Conservation (phyloP, 1,139 yeast genomes). For the Lodderomyces jiufengensis region DNA sequence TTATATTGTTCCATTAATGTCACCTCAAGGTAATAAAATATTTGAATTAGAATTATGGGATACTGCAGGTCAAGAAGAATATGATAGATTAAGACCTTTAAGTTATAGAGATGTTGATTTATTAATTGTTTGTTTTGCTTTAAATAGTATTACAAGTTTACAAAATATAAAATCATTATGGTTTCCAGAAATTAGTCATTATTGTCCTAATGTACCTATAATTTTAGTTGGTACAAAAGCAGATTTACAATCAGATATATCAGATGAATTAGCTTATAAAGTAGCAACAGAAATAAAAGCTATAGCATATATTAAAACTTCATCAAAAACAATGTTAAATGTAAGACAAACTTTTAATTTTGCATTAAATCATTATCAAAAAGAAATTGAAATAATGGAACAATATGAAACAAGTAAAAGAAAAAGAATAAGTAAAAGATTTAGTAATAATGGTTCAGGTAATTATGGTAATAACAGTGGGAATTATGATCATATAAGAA, state of each 20-base stretch:
- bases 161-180: slow-evolving; percentile 76
- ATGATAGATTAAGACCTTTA: slow-evolving; percentile 77
- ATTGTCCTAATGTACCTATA: slow-evolving; percentile 76
- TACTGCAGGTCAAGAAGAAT: slow-evolving; percentile 94
- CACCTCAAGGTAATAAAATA: slow-evolving; percentile 49
- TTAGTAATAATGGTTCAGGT: slow-evolving; percentile 12
- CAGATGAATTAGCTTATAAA: slow-evolving; percentile 48
- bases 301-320: slow-evolving; percentile 73
- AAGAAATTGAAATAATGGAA: slow-evolving; percentile 33
- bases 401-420: slow-evolving; percentile 35
- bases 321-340: slow-evolving; percentile 68
- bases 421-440: slow-evolving; percentile 31
- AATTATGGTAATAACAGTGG: slow-evolving; percentile 8
- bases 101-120: slow-evolving; percentile 82
- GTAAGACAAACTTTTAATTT: slow-evolving; percentile 65
- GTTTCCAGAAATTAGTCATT: slow-evolving; percentile 83
- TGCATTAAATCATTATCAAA: slow-evolving; percentile 39
- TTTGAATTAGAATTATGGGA: slow-evolving; percentile 80
- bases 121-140: slow-evolving; percentile 69
- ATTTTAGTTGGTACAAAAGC: slow-evolving; percentile 76
- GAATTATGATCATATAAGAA: slow-evolving; percentile 21
- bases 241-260: slow-evolving; percentile 48
- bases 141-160: slow-evolving; percentile 61
- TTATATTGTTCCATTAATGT: slow-evolving; percentile 61
- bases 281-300: slow-evolving; percentile 70